Evolutionary conservation across 2,329 filamentous ascomycete species (phyloP).

Genomic region (Sphaerulina vaccinii): DNA sequence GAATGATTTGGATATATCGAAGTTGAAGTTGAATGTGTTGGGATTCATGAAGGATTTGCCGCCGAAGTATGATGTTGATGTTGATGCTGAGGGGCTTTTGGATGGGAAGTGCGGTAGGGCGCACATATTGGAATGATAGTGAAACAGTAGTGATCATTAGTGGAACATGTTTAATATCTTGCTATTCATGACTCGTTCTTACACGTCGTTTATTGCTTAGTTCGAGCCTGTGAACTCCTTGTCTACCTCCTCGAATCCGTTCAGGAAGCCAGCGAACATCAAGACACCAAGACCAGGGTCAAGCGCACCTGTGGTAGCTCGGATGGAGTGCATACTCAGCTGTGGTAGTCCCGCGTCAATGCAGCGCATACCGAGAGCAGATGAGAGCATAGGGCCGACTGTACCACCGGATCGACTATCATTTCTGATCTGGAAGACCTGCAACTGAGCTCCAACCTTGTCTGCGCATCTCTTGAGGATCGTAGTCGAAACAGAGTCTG

Average conservation of each 20-base stretch:
- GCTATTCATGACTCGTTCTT: neutral
- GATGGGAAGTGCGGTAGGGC: no score
- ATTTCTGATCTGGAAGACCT: slow-evolving; percentile 93
- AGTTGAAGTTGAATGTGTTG: slow-evolving; percentile 21
- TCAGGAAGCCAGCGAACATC: slow-evolving; percentile 86
- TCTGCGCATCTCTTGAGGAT: slow-evolving; percentile 77
- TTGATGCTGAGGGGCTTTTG: no score
- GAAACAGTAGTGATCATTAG: neutral
- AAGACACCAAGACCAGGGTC: slow-evolving; percentile 87
- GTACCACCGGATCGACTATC: slow-evolving; percentile 87
- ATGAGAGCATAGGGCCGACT: slow-evolving; percentile 86
- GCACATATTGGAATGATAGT: no score
- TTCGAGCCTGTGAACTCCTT: slow-evolving; percentile 62
- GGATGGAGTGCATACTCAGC: slow-evolving; percentile 89
- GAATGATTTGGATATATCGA: slow-evolving; percentile 24
- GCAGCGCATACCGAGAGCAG: slow-evolving; percentile 74
- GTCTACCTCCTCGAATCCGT: slow-evolving; percentile 82
- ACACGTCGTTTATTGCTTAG: neutral
- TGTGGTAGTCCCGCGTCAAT: slow-evolving; percentile 90
- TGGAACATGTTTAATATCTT: neutral
- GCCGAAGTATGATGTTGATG: slow-evolving; percentile 21
- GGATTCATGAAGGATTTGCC: slow-evolving; percentile 25
- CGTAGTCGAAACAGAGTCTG: slow-evolving; percentile 79
- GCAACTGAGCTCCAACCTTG: slow-evolving; percentile 67
- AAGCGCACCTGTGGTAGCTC: slow-evolving; percentile 79